Conservation (phyloP, 2,329 filamentous ascomycete genomes). For the Cladophialophora carrionii region DNA sequence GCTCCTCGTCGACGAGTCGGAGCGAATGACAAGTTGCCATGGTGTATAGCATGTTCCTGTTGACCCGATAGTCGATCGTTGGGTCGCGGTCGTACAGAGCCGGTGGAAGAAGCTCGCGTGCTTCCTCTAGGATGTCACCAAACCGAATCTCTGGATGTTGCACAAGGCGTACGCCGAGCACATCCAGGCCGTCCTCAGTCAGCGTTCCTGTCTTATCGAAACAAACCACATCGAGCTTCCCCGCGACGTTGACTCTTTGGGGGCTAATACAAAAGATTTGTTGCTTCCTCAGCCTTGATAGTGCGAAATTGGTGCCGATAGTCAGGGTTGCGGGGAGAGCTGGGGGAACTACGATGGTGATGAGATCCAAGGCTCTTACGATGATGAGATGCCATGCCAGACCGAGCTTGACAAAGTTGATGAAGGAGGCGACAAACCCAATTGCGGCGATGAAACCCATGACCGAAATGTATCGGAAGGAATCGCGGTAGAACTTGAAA, state of each 20-base stretch:
- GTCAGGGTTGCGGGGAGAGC: slow-evolving; percentile 92
- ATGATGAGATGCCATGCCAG: slow-evolving; percentile 89
- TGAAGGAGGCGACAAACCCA: slow-evolving; percentile 85
- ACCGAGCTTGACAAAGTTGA: slow-evolving; percentile 86
- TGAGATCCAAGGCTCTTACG: slow-evolving; percentile 87
- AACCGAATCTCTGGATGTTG: slow-evolving; percentile 64
- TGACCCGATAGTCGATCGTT: slow-evolving; percentile 62
- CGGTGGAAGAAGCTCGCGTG: slow-evolving; percentile 61
- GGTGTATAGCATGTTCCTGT: slow-evolving; percentile 78
- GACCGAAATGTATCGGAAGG: slow-evolving; percentile 95
- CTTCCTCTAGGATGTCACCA: slow-evolving; percentile 72
- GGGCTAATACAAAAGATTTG: slow-evolving; percentile 98
- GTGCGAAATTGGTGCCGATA: slow-evolving; percentile 94
- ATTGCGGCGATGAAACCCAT: slow-evolving; percentile 86
- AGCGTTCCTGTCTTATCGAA: slow-evolving; percentile 99
- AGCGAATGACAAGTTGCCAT: slow-evolving; percentile 98
- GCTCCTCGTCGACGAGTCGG: slow-evolving; percentile 79
- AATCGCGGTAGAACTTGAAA: slow-evolving; percentile 98
- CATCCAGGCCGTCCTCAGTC: slow-evolving; percentile 93
- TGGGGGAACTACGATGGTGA: slow-evolving; percentile 96
- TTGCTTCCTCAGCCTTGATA: slow-evolving; percentile 81
- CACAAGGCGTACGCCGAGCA: slow-evolving; percentile 83
- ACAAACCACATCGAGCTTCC: slow-evolving; percentile 93
- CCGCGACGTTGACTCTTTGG: slow-evolving; percentile 93
- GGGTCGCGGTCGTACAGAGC: slow-evolving; percentile 61